Evolutionary conservation across 257 asterid species (phyloP), one percentile per base, ranked within the genome.

Genomic region (Solanum clarkiae): DNA sequence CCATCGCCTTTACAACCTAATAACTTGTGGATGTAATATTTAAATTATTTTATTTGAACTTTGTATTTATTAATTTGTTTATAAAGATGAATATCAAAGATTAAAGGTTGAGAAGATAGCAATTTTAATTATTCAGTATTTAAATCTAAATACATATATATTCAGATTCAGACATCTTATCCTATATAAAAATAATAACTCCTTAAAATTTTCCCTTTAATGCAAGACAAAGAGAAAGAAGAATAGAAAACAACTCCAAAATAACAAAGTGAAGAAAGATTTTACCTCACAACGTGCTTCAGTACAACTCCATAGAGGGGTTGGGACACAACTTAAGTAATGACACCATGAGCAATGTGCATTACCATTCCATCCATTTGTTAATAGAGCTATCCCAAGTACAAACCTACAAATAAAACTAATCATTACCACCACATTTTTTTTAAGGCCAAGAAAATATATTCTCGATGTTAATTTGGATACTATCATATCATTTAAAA

Each of bases 321-420:
- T 92, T 15, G 99, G 98, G 10, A 95, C 86, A 84, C 99, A 96
- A 62, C 97, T 93, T 85, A 96, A 69, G 72, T 92, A 95, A 85
- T 93, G 99, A 72, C 99, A 96, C 98, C 98, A 96, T 29, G 93
- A 62, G 80, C 98, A 96, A 65, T 96, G 92, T 10, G 91, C 94
- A 40, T 95, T 94, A 86, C 98, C 99, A 82, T 96, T 92, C 24
- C 92, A 88, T 20, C 98, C 97, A 40, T 74, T 54, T 32, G 91
- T 84, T 18, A 95, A 93, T 84, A 91, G 57, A 53, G 54, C 80
- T 42, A 92, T 24, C n/a, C 95, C 96, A 18, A 66, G 22, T 1
- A 82, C 8, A 18, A 95, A 91, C 81, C 99, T 96, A 90, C 71
- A 83, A 42, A n/a, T n/a, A n/a, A 51, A 72, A 53, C 10, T 17